These are phyloP conservation scores for Raddia guianensis DNA, from an alignment of 176 grass and related monocot genomes.

Conservation along the genomic window DNA sequence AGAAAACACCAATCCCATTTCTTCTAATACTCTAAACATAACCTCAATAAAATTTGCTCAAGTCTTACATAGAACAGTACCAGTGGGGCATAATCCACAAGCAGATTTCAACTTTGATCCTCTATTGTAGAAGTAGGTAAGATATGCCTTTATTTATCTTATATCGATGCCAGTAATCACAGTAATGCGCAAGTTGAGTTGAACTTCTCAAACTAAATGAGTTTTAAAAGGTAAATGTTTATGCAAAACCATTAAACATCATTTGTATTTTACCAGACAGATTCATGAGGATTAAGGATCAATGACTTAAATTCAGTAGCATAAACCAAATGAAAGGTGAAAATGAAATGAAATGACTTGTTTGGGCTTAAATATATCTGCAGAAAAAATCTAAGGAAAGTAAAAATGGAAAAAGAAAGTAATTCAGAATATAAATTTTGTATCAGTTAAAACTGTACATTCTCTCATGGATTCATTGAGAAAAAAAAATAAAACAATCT, in stretches of 20 bases:
- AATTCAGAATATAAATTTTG: background rate
- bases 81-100: background rate
- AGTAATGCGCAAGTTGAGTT: background rate
- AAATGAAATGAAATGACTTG: background rate
- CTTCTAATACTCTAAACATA: background rate
- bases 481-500: conserved; percentile 13
- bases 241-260: background rate
- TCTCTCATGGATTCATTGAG: background rate
- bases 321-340: background rate
- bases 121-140: background rate
- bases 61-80: background rate
- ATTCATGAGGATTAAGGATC: background rate
- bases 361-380: background rate
- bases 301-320: background rate
- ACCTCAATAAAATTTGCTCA: background rate
- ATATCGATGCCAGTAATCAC: background rate
- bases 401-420: background rate
- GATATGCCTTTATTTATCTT: background rate
- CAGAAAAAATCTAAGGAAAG: background rate
- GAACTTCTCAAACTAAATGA: background rate
- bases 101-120: conserved; percentile 6
- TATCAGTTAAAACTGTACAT: background rate
- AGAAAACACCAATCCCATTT: background rate
- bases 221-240: background rate
- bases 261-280: background rate